Percentiles rank a stretch among this genome's conserved stretches.
Conservation (phyloP, 202 grass and related monocot species). For the Zoysia matrella region DNA sequence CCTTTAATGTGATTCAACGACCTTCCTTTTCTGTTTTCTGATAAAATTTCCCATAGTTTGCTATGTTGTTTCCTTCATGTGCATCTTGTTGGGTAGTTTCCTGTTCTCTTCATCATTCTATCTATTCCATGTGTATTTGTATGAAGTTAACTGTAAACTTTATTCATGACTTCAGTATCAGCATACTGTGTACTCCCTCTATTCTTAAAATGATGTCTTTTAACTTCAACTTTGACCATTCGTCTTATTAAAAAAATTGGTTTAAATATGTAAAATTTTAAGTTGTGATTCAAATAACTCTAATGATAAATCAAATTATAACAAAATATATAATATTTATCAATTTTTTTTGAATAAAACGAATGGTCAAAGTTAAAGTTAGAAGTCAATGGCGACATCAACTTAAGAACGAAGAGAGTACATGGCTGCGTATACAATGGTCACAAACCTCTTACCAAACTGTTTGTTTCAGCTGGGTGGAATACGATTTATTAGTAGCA, state of each 20-base stretch:
- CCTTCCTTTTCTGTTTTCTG: neutral
- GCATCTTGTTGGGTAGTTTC: slow-evolving; percentile 8
- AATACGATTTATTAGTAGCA: neutral
- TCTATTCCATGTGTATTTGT: slow-evolving; percentile 13
- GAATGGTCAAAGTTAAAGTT: too few relatives aligned
- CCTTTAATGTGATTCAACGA: slow-evolving; percentile 1
- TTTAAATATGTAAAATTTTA: too few relatives aligned
- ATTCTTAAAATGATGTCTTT: too few relatives aligned
- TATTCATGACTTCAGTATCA: slow-evolving; percentile 4
- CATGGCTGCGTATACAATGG: neutral
- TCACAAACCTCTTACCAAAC: neutral
- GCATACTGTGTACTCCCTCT: too few relatives aligned
- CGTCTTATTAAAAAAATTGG: too few relatives aligned
- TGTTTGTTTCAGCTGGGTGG: neutral
- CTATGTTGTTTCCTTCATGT: slow-evolving; percentile 15
- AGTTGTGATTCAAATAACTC: too few relatives aligned
- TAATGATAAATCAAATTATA: too few relatives aligned
- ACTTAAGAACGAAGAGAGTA: neutral
- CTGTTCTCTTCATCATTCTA: neutral
- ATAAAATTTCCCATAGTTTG: neutral
- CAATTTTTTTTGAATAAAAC: too few relatives aligned
- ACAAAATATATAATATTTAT: too few relatives aligned
- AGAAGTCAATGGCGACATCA: too few relatives aligned
- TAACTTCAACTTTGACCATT: too few relatives aligned
- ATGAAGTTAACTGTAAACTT: neutral